Conservation (phyloP, 2,329 filamentous ascomycete species). For the Arthrobotrys entomopaga region DNA sequence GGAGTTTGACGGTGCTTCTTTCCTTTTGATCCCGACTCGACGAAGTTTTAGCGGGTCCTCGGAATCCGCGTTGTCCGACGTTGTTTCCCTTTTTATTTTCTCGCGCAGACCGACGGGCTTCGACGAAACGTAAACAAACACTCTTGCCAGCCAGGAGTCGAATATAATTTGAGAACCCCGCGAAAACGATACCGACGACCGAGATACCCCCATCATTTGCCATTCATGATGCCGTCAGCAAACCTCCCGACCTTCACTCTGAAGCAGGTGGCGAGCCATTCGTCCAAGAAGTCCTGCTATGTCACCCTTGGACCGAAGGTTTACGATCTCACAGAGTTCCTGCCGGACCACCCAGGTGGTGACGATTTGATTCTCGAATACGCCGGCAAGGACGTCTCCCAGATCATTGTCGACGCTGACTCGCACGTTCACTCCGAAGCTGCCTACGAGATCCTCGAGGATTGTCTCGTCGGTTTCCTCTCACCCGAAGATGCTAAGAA, state of each 20-base stretch:
- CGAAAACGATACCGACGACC: conserved; percentile 10
- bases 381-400: conserved; percentile 83
- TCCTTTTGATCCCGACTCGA: conserved; percentile 10
- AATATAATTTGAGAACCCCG: not conserved
- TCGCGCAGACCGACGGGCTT: not conserved
- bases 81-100: conserved; percentile 23
- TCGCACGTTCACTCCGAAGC: conserved; percentile 90
- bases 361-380: conserved; percentile 88
- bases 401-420: conserved; percentile 81
- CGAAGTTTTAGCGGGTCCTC: conserved; percentile 14
- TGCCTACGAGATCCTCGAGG: conserved; percentile 95
- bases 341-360: conserved; percentile 90
- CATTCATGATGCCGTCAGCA: conserved; percentile 75
- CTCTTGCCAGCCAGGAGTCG: not conserved
- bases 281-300: conserved; percentile 84
- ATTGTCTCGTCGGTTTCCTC: conserved; percentile 84
- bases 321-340: conserved; percentile 92
- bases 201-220: no score
- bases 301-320: conserved; percentile 90
- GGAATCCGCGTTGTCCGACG: conserved; percentile 48
- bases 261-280: conserved; percentile 83
- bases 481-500: conserved; percentile 30
- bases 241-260: conserved; percentile 84
- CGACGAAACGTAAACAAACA: conserved; percentile 1
- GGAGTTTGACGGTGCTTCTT: conserved; percentile 40